These are phyloP conservation scores for Penicillium angulare DNA, from an alignment of 495 filamentous ascomycete genomes.

Conservation along the genomic window DNA sequence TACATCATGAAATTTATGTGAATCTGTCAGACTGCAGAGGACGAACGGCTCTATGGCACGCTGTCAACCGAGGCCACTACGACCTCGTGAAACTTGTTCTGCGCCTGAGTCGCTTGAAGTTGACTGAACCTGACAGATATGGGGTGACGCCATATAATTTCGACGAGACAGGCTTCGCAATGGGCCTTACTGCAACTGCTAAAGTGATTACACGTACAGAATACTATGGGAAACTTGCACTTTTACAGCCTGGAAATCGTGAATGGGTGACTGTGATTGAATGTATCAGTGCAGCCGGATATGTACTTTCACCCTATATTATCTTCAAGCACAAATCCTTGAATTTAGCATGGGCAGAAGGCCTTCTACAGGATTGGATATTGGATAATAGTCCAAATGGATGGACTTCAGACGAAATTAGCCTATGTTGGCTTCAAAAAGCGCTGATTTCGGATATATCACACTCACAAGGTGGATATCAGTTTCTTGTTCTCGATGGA, in stretches of 20 bases:
- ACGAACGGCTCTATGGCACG: background rate
- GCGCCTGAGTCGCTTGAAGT: background rate
- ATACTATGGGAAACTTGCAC: constrained; percentile 14
- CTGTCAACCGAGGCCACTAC: background rate
- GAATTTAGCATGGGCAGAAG: constrained; percentile 24
- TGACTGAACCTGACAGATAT: background rate
- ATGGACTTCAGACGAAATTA: constrained; percentile 32
- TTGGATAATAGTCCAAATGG: constrained; percentile 28
- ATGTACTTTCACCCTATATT: constrained; percentile 23
- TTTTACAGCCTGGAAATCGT: constrained; percentile 33
- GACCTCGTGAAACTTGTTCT: background rate
- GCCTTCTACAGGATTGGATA: constrained; percentile 24
- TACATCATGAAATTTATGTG: background rate
- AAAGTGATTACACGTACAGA: constrained; percentile 33
- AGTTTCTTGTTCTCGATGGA: background rate
- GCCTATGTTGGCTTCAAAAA: constrained; percentile 15
- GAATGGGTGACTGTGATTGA: constrained; percentile 39
- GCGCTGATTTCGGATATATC: background rate
- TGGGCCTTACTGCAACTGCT: constrained; percentile 28
- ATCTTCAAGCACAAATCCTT: constrained; percentile 34
- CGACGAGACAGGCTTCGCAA: constrained; percentile 42
- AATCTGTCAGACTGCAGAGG: background rate
- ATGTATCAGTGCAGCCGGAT: constrained; percentile 23
- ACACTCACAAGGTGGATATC: background rate
- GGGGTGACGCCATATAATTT: constrained; percentile 28